A percentile compares a stretch with the other conserved stretches of the same genome.
Conservation (phyloP, 2,329 filamentous ascomycete species). For the Akanthomyces dipterigenus region DNA sequence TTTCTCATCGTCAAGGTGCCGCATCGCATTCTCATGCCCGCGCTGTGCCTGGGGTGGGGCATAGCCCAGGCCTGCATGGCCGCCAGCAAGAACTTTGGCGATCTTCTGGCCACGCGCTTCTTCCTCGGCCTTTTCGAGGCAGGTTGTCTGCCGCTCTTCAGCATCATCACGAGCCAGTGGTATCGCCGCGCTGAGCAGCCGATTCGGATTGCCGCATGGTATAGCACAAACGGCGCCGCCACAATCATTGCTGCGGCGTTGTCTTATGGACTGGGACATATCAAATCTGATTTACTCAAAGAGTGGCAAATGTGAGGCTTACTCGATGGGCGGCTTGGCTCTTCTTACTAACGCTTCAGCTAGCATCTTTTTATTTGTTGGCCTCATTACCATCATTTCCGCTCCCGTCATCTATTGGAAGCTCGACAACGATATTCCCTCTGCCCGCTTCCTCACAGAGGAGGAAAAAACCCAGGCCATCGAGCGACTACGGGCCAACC, state of each 20-base stretch:
- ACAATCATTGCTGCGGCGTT: conserved; percentile 50
- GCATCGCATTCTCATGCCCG: conserved; percentile 51
- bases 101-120: conserved; percentile 43
- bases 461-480: conserved; percentile 62
- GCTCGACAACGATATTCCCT: conserved; percentile 52
- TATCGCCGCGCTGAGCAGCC: conserved; percentile 51
- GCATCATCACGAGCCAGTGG: conserved; percentile 41
- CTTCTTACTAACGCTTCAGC: neutral
- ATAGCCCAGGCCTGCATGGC: conserved; percentile 38
- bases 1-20: conserved; percentile 55
- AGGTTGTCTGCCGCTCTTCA: conserved; percentile 42
- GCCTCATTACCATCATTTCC: conserved; percentile 51
- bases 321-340: too few relatives aligned
- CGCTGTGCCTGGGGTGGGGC: conserved; percentile 39
- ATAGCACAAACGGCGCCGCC: conserved; percentile 52
- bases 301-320: conserved; percentile 14
- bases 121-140: conserved; percentile 44
- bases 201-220: conserved; percentile 58
- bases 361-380: conserved; percentile 53
- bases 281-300: conserved; percentile 24
- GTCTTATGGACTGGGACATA: conserved; percentile 51
- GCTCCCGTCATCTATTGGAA: conserved; percentile 52
- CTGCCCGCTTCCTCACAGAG: conserved; percentile 52
- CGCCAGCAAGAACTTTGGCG: conserved; percentile 39
- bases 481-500: conserved; percentile 65